Conservation (phyloP, 495 filamentous ascomycete genomes). For the Tuber borchii region DNA sequence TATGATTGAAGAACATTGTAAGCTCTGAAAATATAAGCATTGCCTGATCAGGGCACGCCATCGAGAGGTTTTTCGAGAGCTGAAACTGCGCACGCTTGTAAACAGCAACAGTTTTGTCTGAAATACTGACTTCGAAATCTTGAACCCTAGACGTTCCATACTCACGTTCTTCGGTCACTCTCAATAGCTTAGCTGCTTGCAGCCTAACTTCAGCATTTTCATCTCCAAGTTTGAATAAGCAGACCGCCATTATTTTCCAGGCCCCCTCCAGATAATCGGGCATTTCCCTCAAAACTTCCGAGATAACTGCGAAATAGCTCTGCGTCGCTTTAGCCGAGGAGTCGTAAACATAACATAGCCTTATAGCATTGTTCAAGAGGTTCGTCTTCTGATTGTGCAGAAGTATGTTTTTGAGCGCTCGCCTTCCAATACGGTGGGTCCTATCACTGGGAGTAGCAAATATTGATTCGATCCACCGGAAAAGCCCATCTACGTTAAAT, state of each 20-base stretch:
- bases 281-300: conserved; percentile 73
- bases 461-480: conserved; percentile 89
- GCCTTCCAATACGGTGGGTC: conserved; percentile 81
- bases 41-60: conserved; percentile 77
- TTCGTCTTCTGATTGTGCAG: conserved; percentile 79
- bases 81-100: conserved; percentile 97
- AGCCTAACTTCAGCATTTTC: conserved; percentile 79
- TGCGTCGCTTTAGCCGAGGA: conserved; percentile 67
- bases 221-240: conserved; percentile 83
- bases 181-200: conserved; percentile 77
- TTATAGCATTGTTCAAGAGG: conserved; percentile 77
- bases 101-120: conserved; percentile 95
- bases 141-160: conserved; percentile 82
- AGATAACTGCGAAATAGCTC: conserved; percentile 92
- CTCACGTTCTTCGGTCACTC: conserved; percentile 75
- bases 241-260: conserved; percentile 81
- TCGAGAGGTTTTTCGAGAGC: conserved; percentile 81
- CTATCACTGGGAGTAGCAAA: conserved; percentile 84
- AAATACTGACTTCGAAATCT: conserved; percentile 96
- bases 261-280: conserved; percentile 73
- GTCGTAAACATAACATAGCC: conserved; percentile 74
- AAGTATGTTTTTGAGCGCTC: conserved; percentile 84
- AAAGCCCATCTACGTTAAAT: conserved; percentile 86
- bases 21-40: conserved; percentile 95
- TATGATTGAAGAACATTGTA: conserved; percentile 77